Evolutionary conservation across 345 rosid species (phyloP).

Genomic region (Aurinia saxatilis): DNA sequence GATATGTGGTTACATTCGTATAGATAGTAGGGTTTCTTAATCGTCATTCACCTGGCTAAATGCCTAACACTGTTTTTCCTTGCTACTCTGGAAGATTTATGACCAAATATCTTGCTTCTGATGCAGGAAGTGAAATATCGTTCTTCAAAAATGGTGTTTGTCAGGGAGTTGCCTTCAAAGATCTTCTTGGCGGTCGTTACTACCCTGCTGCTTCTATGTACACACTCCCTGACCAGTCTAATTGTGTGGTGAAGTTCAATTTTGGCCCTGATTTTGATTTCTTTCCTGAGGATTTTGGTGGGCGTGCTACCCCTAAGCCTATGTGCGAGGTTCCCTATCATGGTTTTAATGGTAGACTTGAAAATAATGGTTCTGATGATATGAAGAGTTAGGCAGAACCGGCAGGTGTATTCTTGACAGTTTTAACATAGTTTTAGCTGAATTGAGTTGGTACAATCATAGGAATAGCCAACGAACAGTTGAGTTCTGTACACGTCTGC

Average conservation of each 20-base stretch:
- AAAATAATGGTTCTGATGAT: constrained; percentile 55
- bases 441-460: constrained; percentile 9
- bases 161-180: constrained; percentile 90
- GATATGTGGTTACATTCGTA: neutral
- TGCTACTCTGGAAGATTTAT: neutral
- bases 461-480: constrained; percentile 27
- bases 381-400: constrained; percentile 44
- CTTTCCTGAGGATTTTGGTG: constrained; percentile 66
- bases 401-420: constrained; percentile 14
- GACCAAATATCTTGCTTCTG: constrained; percentile 1
- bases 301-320: constrained; percentile 59
- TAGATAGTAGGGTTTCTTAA: neutral
- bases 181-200: constrained; percentile 75
- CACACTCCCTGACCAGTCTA: constrained; percentile 87
- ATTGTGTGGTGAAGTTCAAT: constrained; percentile 80
- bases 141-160: constrained; percentile 85
- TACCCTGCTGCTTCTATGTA: constrained; percentile 99
- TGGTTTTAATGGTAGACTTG: constrained; percentile 50
- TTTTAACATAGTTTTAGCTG: constrained; percentile 17
- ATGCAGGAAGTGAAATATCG: constrained; percentile 90
- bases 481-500: constrained; percentile 22
- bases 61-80: neutral
- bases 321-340: constrained; percentile 77
- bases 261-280: constrained; percentile 82
- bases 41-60: constrained; percentile 2